Conservation (phyloP, 2,329 filamentous ascomycete species). For the Colletotrichum limetticola region DNA sequence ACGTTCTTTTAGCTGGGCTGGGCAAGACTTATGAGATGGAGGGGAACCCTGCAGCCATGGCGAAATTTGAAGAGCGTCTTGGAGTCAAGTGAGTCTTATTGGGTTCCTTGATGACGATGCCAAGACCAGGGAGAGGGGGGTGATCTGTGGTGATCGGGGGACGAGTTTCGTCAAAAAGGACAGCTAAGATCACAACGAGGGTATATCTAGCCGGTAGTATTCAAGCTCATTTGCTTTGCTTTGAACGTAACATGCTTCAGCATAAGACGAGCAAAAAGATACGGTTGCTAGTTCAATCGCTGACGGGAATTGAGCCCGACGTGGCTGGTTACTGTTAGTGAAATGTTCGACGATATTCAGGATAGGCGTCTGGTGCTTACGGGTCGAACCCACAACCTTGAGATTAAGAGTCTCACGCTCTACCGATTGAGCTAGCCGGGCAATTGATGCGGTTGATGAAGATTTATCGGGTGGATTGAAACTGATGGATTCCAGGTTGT, state of each 20-base stretch:
- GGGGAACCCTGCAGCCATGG: neutral
- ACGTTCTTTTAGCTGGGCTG: neutral
- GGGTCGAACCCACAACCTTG: conserved; percentile 65
- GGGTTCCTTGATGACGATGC: neutral
- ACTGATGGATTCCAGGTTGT: conserved; percentile 1
- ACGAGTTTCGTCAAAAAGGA: neutral
- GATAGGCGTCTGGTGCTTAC: neutral
- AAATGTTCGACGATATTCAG: neutral
- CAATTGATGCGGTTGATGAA: conserved; percentile 34
- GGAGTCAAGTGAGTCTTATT: neutral
- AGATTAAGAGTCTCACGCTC: conserved; percentile 79
- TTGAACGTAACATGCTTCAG: neutral
- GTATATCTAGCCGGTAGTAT: neutral
- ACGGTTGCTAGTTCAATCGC: conserved; percentile 16
- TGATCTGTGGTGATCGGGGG: neutral
- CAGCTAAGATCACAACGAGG: neutral
- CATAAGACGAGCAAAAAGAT: neutral
- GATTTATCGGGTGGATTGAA: neutral
- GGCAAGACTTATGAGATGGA: neutral
- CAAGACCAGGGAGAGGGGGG: neutral
- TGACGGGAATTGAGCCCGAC: conserved; percentile 33
- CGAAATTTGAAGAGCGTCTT: neutral
- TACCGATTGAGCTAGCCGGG: conserved; percentile 77
- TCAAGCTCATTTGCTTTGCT: neutral
- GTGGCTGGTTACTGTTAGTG: conserved; percentile 22